phyloP scores from a whole-genome alignment of 257 asterid genomes.

The Perilla frutescens region DNA sequence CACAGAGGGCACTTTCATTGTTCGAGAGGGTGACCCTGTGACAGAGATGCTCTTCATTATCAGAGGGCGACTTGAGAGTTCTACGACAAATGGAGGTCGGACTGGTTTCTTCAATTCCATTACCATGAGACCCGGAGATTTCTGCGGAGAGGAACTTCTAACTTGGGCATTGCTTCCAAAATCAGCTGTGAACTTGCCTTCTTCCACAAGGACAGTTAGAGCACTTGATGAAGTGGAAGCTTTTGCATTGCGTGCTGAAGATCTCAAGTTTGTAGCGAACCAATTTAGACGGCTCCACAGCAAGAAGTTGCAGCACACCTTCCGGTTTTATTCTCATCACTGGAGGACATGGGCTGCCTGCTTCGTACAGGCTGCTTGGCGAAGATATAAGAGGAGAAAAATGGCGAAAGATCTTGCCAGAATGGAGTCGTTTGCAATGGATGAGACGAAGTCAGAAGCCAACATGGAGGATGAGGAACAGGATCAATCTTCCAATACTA shows the following conservation, averaged over 20 bases:
- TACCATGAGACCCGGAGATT: slow-evolving; percentile 82
- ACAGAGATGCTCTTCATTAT: slow-evolving; percentile 92
- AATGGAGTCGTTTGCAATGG: slow-evolving; percentile 62
- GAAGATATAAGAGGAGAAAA: slow-evolving; percentile 70
- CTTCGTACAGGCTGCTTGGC: slow-evolving; percentile 89
- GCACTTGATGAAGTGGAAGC: slow-evolving; percentile 91
- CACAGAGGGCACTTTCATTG: slow-evolving; percentile 83
- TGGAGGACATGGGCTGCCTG: slow-evolving; percentile 99
- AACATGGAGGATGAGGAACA: slow-evolving; percentile 46
- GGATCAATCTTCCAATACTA: slow-evolving; percentile 30
- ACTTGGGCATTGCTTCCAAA: slow-evolving; percentile 96
- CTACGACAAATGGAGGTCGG: slow-evolving; percentile 90
- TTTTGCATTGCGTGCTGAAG: slow-evolving; percentile 87
- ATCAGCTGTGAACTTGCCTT: slow-evolving; percentile 75
- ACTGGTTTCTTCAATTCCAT: slow-evolving; percentile 88
- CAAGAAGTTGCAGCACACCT: slow-evolving; percentile 91
- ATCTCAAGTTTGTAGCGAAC: slow-evolving; percentile 88
- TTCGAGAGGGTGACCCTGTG: slow-evolving; percentile 97
- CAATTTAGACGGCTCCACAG: slow-evolving; percentile 94
- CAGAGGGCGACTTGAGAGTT: slow-evolving; percentile 89
- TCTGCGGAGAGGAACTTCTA: slow-evolving; percentile 93
- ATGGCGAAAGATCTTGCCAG: slow-evolving; percentile 69
- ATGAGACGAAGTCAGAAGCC: slow-evolving; percentile 35
- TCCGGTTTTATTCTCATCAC: slow-evolving; percentile 89
- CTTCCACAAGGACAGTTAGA: slow-evolving; percentile 86